Percentiles rank a stretch among this genome's conserved stretches.
Conservation (phyloP, 495 filamentous ascomycete genomes). For the Trichocladium uniseriatum region DNA sequence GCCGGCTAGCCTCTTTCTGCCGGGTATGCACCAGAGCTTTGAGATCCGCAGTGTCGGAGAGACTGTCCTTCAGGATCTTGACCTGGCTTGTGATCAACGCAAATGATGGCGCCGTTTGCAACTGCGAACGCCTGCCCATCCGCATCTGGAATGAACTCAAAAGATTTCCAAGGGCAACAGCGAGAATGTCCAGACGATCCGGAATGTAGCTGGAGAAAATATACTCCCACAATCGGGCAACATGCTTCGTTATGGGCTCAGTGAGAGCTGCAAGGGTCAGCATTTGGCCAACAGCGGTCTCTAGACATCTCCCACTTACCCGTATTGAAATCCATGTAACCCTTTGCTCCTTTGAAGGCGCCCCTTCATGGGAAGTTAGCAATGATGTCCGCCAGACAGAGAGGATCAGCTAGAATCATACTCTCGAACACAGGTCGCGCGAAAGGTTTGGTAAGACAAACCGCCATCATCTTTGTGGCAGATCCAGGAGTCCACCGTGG, state of each 20-base stretch:
- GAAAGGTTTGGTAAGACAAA: constrained; percentile 45
- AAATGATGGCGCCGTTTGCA: constrained; percentile 8
- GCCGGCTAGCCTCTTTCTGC: constrained; percentile 47
- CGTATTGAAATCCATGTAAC: constrained; percentile 38
- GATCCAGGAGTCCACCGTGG: constrained; percentile 33
- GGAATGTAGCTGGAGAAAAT: constrained; percentile 21
- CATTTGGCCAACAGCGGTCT: not conserved
- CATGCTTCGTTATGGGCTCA: constrained; percentile 40
- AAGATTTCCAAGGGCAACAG: not conserved
- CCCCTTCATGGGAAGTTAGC: constrained; percentile 14
- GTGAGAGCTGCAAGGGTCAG: constrained; percentile 20
- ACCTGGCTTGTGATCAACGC: constrained; percentile 23
- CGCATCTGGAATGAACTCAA: constrained; percentile 27
- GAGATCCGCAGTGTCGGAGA: constrained; percentile 28
- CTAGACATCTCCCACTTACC: constrained; percentile 24
- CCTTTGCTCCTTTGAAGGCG: constrained; percentile 21
- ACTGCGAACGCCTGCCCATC: constrained; percentile 17
- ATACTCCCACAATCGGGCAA: constrained; percentile 45
- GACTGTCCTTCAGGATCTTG: constrained; percentile 27
- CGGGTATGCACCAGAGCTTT: constrained; percentile 26
- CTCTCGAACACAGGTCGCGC: constrained; percentile 44
- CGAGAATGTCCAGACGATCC: constrained; percentile 14
- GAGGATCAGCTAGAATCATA: constrained; percentile 21
- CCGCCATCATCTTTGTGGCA: constrained; percentile 37
- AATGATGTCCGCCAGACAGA: constrained; percentile 13